Evolutionary conservation across 208 protist genomes (phyloP).

Genomic region (Wallacemonas rigidus): DNA sequence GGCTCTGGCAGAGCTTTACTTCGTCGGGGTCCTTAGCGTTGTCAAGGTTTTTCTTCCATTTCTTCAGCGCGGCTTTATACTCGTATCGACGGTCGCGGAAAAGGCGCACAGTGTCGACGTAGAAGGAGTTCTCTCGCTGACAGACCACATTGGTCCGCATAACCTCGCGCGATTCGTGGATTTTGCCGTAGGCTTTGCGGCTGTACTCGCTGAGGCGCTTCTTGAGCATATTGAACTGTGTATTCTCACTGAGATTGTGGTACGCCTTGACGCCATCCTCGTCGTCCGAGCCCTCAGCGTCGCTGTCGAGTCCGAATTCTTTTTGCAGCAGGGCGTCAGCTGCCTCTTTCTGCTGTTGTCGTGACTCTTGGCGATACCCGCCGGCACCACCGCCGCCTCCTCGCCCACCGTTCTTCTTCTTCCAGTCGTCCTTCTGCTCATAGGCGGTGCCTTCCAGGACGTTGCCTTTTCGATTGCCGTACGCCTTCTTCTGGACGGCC

Average conservation of each 20-base stretch:
- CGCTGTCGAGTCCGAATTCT: constrained; percentile 32
- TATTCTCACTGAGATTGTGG: constrained; percentile 88
- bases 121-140: constrained; percentile 99
- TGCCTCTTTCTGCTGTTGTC: constrained; percentile 65
- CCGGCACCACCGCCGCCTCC: constrained; percentile 22
- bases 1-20: constrained; percentile 85
- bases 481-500: constrained; percentile 90
- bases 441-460: constrained; percentile 88
- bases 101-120: constrained; percentile 98
- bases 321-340: constrained; percentile 61
- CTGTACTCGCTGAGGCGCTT: constrained; percentile 97
- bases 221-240: constrained; percentile 94
- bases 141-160: constrained; percentile 96
- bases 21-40: constrained; percentile 85
- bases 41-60: constrained; percentile 93
- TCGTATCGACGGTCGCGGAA: constrained; percentile 99
- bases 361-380: constrained; percentile 76
- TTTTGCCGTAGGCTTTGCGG: constrained; percentile 97
- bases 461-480: constrained; percentile 90
- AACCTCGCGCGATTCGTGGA: constrained; percentile 92
- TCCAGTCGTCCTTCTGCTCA: constrained; percentile 71
- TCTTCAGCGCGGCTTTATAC: constrained; percentile 98
- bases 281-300: constrained; percentile 34
- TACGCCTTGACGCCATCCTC: constrained; percentile 68
- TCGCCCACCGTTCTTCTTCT: constrained; percentile 28